Evolutionary conservation across 306 rosid species (phyloP).

Genomic region (Erythrophleum fordii): DNA sequence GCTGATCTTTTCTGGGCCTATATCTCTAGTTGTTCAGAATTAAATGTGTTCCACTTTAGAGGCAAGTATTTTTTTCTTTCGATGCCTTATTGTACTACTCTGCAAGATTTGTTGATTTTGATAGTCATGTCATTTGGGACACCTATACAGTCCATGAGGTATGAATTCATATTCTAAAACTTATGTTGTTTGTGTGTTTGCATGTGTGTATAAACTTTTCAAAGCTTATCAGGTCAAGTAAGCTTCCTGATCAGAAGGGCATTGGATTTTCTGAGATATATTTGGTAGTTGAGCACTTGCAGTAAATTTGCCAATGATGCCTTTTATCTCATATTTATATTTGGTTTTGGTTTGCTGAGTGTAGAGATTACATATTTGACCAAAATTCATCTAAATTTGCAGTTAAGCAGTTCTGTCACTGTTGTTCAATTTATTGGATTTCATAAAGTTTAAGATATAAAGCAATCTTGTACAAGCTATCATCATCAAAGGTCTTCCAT

Average conservation of each 20-base stretch:
- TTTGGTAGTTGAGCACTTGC: background rate
- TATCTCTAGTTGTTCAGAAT: background rate
- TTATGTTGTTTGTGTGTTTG: background rate
- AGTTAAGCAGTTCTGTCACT: background rate
- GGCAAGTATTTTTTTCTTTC: background rate
- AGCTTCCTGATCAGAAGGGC: background rate
- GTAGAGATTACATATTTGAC: background rate
- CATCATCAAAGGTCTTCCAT: background rate
- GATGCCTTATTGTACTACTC: background rate
- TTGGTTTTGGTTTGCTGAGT: background rate
- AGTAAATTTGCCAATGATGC: background rate
- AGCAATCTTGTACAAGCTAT: background rate
- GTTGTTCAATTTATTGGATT: background rate
- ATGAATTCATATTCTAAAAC: background rate
- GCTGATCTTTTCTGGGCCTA: background rate
- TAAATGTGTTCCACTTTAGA: background rate
- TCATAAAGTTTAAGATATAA: background rate
- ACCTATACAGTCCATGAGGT: background rate
- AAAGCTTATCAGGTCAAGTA: background rate
- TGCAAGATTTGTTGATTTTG: background rate
- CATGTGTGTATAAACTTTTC: background rate
- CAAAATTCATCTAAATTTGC: background rate
- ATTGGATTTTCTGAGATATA: background rate
- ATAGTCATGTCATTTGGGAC: background rate
- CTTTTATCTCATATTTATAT: background rate